These are phyloP conservation scores for Berkeleyomyces basicola DNA, from an alignment of 2,329 filamentous ascomycete genomes.

Conservation along the genomic window DNA sequence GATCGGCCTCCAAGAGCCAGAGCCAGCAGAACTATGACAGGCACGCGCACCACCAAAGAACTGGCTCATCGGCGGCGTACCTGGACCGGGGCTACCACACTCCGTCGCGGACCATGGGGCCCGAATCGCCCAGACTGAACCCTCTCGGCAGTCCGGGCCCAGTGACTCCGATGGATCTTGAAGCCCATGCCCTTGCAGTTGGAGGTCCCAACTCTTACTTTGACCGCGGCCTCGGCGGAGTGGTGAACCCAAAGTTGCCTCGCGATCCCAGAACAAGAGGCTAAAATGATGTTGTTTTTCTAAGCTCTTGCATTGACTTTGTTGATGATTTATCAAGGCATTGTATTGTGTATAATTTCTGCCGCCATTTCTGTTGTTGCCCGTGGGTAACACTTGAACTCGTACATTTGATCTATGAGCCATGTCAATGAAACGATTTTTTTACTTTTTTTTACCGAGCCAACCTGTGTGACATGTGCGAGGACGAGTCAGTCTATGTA, in stretches of 20 bases:
- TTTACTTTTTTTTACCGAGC: neutral
- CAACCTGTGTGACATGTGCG: neutral
- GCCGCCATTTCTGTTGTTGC: neutral
- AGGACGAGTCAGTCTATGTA: neutral
- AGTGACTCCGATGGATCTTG: conserved; percentile 44
- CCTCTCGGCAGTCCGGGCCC: conserved; percentile 43
- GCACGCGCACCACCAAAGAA: neutral
- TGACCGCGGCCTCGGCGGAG: conserved; percentile 12
- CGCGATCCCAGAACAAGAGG: neutral
- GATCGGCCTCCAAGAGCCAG: neutral
- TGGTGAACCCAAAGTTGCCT: neutral
- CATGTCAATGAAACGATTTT: neutral
- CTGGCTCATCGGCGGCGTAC: neutral
- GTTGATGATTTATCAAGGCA: neutral
- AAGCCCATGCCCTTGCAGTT: conserved; percentile 21
- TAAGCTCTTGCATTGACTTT: neutral
- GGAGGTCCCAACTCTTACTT: conserved; percentile 11
- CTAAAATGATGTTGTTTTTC: neutral
- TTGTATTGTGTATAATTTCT: neutral
- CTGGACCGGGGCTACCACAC: neutral
- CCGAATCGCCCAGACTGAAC: conserved; percentile 31
- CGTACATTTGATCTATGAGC: neutral
- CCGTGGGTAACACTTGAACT: neutral
- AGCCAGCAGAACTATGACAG: neutral
- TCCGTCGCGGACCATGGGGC: conserved; percentile 21